Evolutionary conservation across 2,329 filamentous ascomycete genomes (phyloP).

Genomic region (Diplodia scrobiculata): DNA sequence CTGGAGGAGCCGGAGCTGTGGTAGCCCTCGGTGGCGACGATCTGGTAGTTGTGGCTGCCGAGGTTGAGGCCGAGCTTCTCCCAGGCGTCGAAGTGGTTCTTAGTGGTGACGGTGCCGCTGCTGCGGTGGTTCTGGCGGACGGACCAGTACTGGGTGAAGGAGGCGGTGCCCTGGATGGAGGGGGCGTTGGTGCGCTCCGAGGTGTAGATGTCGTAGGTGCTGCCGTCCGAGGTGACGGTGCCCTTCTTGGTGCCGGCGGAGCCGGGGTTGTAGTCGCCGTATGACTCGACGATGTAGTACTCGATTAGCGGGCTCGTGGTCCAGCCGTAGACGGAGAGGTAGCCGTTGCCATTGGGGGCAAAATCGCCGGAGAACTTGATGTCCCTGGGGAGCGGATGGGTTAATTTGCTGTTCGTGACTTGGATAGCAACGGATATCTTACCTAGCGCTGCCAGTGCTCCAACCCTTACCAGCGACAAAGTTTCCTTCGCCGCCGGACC

Average conservation of each 20-base stretch:
- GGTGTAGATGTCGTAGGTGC: conserved; percentile 57
- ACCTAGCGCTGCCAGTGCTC: conserved; percentile 57
- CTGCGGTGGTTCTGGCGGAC: conserved; percentile 55
- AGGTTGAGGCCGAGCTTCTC: conserved; percentile 52
- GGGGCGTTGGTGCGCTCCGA: conserved; percentile 56
- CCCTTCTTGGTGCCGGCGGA: conserved; percentile 54
- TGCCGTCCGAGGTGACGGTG: conserved; percentile 55
- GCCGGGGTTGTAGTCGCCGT: conserved; percentile 54
- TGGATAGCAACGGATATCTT: conserved; percentile 33
- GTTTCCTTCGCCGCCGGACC: conserved; percentile 55
- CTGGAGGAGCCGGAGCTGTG: conserved; percentile 53
- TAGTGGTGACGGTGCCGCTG: conserved; percentile 54
- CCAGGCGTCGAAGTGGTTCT: conserved; percentile 60
- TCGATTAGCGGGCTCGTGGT: conserved; percentile 58
- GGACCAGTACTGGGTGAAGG: conserved; percentile 60
- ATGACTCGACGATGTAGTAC: conserved; percentile 61
- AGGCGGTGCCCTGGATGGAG: conserved; percentile 57
- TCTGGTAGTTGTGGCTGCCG: conserved; percentile 56
- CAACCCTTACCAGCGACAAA: conserved; percentile 63
- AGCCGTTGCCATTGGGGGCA: conserved; percentile 54
- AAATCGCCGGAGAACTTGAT: conserved; percentile 56
- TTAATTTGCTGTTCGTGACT: not conserved
- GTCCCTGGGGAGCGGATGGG: conserved; percentile 41
- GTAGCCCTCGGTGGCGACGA: conserved; percentile 60
- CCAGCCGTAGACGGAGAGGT: conserved; percentile 63